A percentile compares a stretch with the other conserved stretches of the same genome.
phyloP scores from a whole-genome alignment of 208 protist genomes.

The Leishmania guyanensis region DNA sequence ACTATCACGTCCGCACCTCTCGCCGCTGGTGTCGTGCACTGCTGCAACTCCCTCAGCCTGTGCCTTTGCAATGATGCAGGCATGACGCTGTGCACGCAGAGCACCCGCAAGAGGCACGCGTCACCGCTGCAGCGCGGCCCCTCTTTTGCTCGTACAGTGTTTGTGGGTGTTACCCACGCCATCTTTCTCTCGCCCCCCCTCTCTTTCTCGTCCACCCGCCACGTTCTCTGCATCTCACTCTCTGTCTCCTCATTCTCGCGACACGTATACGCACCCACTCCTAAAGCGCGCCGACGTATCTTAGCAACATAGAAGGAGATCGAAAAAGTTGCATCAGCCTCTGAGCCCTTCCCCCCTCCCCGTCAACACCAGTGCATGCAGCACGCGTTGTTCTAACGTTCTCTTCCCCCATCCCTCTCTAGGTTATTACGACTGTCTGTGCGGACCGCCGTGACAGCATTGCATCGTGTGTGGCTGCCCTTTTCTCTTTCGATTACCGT shows the following conservation, averaged over 20 bases:
- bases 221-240: not conserved
- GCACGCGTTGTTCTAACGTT: conserved; percentile 10
- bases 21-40: not conserved
- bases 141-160: not conserved
- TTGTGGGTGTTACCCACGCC: not conserved
- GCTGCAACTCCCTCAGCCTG: not conserved
- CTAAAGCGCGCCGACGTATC: not conserved
- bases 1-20: not conserved
- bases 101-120: not conserved
- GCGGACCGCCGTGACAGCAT: not conserved
- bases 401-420: not conserved
- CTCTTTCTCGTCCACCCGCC: not conserved
- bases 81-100: not conserved
- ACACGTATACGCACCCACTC: not conserved
- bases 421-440: not conserved
- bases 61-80: not conserved
- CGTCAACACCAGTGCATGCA: not conserved
- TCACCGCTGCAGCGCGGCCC: not conserved
- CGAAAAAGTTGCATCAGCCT: not conserved
- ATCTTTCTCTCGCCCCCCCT: not conserved
- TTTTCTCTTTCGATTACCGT: not conserved
- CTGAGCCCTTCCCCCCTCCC: not conserved
- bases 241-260: not conserved
- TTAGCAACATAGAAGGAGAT: not conserved
- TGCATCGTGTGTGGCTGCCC: not conserved